phyloP scores from a whole-genome alignment of 2,329 filamentous ascomycete genomes.

The Fusarium sp. region DNA sequence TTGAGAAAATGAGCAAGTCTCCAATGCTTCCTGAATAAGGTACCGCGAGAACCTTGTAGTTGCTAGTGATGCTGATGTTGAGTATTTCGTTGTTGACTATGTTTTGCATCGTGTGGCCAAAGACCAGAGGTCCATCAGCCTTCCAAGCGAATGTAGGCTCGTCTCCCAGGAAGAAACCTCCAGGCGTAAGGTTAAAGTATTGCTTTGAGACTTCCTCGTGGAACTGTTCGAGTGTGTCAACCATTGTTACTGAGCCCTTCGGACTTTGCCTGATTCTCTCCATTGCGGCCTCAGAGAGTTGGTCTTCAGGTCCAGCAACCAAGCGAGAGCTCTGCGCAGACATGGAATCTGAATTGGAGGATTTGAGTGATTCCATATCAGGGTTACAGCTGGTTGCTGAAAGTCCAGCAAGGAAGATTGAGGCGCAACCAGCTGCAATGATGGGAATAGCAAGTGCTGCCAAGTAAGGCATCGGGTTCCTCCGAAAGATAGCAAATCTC shows the following conservation, averaged over 20 bases:
- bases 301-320: not conserved
- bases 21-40: slow-evolving; percentile 10
- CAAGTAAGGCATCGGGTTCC: not conserved
- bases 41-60: slow-evolving; percentile 9
- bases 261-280: not conserved
- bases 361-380: not conserved
- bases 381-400: not conserved
- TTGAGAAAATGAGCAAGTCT: slow-evolving; percentile 8
- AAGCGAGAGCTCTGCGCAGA: not conserved
- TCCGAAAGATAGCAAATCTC: slow-evolving; percentile 1
- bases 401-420: not conserved
- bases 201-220: not conserved
- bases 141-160: slow-evolving; percentile 13
- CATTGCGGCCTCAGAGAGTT: not conserved
- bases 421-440: slow-evolving; percentile 6
- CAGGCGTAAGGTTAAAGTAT: slow-evolving; percentile 60
- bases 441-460: not conserved
- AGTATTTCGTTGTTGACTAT: slow-evolving; percentile 5
- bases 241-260: not conserved
- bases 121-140: slow-evolving; percentile 5
- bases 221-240: not conserved
- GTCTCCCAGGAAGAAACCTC: slow-evolving; percentile 8
- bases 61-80: slow-evolving; percentile 4
- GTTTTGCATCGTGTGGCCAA: slow-evolving; percentile 12
- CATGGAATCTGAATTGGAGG: not conserved